Conservation (phyloP, 202 grass and related monocot genomes). For the Musa balbisiana region DNA sequence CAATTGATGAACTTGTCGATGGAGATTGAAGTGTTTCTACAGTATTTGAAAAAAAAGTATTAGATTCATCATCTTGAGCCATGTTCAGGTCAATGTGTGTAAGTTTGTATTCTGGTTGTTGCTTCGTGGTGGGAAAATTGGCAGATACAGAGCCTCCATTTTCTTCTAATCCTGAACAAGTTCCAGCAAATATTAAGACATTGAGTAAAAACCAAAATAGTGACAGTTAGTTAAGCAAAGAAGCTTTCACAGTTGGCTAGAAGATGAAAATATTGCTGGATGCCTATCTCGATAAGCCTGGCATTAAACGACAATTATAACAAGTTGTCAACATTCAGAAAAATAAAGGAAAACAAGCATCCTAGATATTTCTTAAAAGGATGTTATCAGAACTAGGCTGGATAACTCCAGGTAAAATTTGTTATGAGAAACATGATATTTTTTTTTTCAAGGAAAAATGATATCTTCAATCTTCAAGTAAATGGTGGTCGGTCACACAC, state of each 20-base stretch:
- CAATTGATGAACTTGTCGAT: constrained; percentile 28
- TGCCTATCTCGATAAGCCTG: no score
- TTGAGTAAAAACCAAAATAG: not conserved
- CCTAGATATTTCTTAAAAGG: not conserved
- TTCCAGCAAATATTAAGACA: not conserved
- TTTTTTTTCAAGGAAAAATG: not conserved
- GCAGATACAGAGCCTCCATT: constrained; percentile 28
- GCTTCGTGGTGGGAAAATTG: constrained; percentile 33
- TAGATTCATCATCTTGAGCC: constrained; percentile 50
- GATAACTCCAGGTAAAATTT: not conserved
- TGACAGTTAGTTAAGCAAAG: not conserved
- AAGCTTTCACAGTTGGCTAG: no score
- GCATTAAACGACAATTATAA: no score
- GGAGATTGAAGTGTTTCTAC: constrained; percentile 17
- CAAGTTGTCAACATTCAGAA: no score
- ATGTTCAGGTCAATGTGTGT: constrained; percentile 73
- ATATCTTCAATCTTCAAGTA: not conserved
- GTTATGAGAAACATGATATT: not conserved
- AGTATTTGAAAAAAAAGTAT: constrained; percentile 4
- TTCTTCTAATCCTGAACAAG: constrained; percentile 41
- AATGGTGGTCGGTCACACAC: not conserved
- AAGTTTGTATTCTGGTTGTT: constrained; percentile 26
- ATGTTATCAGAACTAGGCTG: not conserved
- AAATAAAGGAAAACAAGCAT: not conserved
- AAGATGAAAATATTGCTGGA: no score